These are phyloP conservation scores for Xylariaceae sp. DNA, from an alignment of 2,329 filamentous ascomycete species.

Conservation along the genomic window DNA sequence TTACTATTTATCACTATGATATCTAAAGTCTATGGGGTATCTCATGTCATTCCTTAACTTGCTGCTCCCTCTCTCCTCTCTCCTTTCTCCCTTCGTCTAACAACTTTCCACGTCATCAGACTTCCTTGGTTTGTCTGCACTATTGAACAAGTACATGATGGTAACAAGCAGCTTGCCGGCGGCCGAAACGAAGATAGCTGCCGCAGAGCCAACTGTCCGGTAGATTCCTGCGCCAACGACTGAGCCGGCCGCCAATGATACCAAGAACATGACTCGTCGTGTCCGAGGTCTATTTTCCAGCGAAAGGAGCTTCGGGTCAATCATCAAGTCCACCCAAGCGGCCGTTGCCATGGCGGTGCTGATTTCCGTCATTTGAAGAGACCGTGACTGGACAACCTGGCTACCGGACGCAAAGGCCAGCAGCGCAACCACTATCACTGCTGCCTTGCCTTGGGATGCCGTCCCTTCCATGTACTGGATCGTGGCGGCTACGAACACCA, in stretches of 20 bases:
- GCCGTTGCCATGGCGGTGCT: slow-evolving; percentile 64
- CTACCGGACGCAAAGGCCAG: slow-evolving; percentile 56
- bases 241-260: slow-evolving; percentile 45
- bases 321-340: slow-evolving; percentile 58
- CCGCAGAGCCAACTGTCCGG: slow-evolving; percentile 39
- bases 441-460: slow-evolving; percentile 33
- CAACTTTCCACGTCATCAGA: slow-evolving; percentile 14
- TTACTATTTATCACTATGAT: too few species aligned
- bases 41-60: too few species aligned
- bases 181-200: slow-evolving; percentile 43
- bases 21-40: too few species aligned
- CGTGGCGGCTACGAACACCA: slow-evolving; percentile 53
- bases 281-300: slow-evolving; percentile 48
- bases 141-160: slow-evolving; percentile 43
- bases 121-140: slow-evolving; percentile 33
- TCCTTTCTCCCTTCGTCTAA: neutral
- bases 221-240: slow-evolving; percentile 53
- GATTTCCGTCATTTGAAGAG: slow-evolving; percentile 57
- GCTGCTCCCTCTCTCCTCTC: too few species aligned
- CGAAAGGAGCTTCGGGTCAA: slow-evolving; percentile 50
- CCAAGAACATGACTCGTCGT: slow-evolving; percentile 49
- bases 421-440: slow-evolving; percentile 46
- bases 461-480: slow-evolving; percentile 45
- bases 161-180: slow-evolving; percentile 46
- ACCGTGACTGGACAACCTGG: slow-evolving; percentile 57